Conservation (phyloP, 495 filamentous ascomycete genomes). For the Cryomyces minteri region DNA sequence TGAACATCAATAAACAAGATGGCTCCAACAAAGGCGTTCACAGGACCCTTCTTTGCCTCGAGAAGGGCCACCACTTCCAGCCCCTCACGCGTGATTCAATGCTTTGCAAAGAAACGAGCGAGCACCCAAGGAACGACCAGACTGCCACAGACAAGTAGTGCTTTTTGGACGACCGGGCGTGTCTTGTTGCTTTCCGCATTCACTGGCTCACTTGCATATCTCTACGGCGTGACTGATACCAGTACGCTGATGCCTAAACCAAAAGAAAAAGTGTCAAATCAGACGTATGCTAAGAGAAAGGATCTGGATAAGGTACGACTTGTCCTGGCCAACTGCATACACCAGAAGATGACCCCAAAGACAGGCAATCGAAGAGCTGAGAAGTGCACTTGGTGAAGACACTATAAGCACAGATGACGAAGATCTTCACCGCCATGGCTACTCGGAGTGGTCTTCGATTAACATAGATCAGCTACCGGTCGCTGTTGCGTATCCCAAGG, state of each 20-base stretch:
- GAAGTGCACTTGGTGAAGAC: conserved; percentile 38
- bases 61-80: no score
- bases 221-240: conserved; percentile 14
- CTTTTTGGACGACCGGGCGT: conserved; percentile 19
- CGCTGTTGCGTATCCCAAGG: conserved; percentile 39
- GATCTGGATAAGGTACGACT: conserved; percentile 17
- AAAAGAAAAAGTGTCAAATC: conserved; percentile 5
- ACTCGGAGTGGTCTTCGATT: conserved; percentile 73
- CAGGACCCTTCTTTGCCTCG: no score
- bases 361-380: conserved; percentile 22
- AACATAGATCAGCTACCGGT: conserved; percentile 48
- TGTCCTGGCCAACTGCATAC: not conserved
- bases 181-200: conserved; percentile 18
- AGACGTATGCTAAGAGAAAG: conserved; percentile 14
- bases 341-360: not conserved
- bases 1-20: no score
- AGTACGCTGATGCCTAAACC: conserved; percentile 1
- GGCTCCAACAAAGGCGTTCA: no score
- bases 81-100: no score
- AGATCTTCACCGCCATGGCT: conserved; percentile 63
- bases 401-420: conserved; percentile 70
- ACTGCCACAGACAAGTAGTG: not conserved
- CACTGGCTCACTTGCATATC: conserved; percentile 16
- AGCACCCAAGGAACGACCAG: not conserved
- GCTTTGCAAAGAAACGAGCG: no score